phyloP scores from a whole-genome alignment of 768 basidiomycete species.

The Rhizopogon roseolus region DNA sequence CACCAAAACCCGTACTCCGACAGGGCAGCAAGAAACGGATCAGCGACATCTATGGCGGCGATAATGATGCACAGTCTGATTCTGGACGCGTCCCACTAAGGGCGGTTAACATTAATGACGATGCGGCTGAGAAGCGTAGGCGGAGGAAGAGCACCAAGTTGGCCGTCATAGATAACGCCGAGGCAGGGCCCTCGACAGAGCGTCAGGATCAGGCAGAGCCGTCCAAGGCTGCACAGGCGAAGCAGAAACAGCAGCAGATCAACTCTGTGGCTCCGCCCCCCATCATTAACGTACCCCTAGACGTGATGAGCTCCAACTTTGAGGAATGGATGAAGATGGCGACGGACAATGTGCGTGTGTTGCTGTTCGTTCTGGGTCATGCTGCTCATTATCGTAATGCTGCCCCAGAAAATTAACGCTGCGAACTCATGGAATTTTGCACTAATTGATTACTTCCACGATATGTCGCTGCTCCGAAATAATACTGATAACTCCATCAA shows the following conservation, averaged over 20 bases:
- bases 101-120: conserved; percentile 64
- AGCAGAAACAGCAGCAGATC: conserved; percentile 57
- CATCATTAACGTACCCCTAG: conserved; percentile 57
- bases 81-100: conserved; percentile 35
- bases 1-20: conserved; percentile 17
- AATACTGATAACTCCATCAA: conserved; percentile 95
- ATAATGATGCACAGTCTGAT: conserved; percentile 26
- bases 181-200: conserved; percentile 51
- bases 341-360: conserved; percentile 82
- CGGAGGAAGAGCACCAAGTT: conserved; percentile 75
- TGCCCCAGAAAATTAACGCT: conserved; percentile 91
- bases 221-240: conserved; percentile 40
- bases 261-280: conserved; percentile 56
- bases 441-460: conserved; percentile 98
- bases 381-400: conserved; percentile 4
- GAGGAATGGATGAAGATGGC: conserved; percentile 99
- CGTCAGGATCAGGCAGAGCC: conserved; percentile 33
- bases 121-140: conserved; percentile 80
- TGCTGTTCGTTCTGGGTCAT: conserved; percentile 2
- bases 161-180: conserved; percentile 47
- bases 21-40: conserved; percentile 32
- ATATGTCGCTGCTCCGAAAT: conserved; percentile 94
- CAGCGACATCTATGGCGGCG: conserved; percentile 48
- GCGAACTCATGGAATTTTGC: conserved; percentile 98
- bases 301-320: conserved; percentile 89